Evolutionary conservation across 2,329 filamentous ascomycete genomes (phyloP).

Genomic region (Fusarium camptoceras): DNA sequence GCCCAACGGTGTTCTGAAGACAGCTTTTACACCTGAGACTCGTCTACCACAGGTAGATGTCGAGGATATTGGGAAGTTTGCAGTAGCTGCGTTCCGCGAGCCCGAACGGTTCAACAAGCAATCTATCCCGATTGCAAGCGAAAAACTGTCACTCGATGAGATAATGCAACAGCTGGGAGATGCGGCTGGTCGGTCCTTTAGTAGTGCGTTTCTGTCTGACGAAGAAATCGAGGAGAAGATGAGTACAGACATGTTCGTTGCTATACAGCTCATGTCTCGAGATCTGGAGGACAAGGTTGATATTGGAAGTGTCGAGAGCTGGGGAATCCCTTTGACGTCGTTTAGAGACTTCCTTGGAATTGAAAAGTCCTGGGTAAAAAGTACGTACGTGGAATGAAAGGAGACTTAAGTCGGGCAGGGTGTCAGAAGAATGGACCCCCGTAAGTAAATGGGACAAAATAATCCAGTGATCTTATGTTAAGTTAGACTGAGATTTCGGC

Average conservation of each 20-base stretch:
- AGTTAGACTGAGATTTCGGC: no score
- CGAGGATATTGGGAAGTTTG: conserved; percentile 13
- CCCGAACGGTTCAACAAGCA: background rate
- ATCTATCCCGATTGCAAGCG: background rate
- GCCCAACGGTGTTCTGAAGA: background rate
- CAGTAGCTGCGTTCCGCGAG: conserved; percentile 1
- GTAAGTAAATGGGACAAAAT: no score
- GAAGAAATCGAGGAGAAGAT: background rate
- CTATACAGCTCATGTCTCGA: background rate
- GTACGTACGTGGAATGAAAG: background rate
- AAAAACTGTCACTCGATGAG: background rate
- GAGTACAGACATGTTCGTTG: background rate
- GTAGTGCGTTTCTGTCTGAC: background rate
- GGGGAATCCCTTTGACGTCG: background rate
- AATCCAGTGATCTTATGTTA: no score
- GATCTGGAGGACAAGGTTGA: conserved; percentile 8
- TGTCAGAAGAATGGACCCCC: no score
- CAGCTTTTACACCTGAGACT: background rate
- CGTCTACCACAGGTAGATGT: conserved; percentile 10
- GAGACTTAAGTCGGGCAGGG: no score
- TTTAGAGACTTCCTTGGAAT: background rate
- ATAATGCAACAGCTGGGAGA: background rate
- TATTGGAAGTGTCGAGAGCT: background rate
- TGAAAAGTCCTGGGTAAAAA: background rate
- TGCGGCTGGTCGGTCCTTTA: background rate